Evolutionary conservation across 176 grass and related monocot species (phyloP).

Genomic region (Ensete ventricosum): DNA sequence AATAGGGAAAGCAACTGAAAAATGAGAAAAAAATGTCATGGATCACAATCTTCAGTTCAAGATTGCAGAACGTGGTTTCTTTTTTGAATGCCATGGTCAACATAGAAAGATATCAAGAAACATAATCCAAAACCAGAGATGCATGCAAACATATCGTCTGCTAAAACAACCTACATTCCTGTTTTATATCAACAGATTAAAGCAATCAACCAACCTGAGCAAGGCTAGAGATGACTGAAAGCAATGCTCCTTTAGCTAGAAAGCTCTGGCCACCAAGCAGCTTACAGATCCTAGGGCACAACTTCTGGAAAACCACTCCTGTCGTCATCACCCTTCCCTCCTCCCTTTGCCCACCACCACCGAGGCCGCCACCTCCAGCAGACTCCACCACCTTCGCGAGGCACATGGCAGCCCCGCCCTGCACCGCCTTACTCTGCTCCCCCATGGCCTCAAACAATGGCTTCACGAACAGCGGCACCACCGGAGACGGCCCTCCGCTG

Average conservation of each 20-base stretch:
- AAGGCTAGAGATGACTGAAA: constrained; percentile 63
- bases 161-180: not conserved
- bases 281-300: constrained; percentile 74
- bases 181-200: constrained; percentile 14
- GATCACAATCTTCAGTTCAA: not conserved
- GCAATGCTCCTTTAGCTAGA: constrained; percentile 72
- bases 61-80: not conserved
- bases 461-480: constrained; percentile 63
- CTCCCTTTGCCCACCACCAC: constrained; percentile 9
- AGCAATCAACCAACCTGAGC: constrained; percentile 39
- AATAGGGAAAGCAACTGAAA: not conserved
- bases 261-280: constrained; percentile 64
- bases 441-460: constrained; percentile 86
- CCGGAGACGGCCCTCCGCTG: constrained; percentile 13
- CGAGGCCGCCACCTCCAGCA: constrained; percentile 27
- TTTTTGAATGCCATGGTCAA: too few relatives aligned
- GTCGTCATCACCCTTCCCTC: not conserved
- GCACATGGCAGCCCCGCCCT: constrained; percentile 73
- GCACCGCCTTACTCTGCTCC: constrained; percentile 80
- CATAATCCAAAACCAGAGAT: not conserved
- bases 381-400: constrained; percentile 78
- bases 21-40: not conserved
- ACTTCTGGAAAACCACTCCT: constrained; percentile 46
- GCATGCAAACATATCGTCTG: not conserved
- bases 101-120: not conserved